Percentiles rank a stretch among this genome's conserved stretches.
Conservation (phyloP, 2,329 filamentous ascomycete species). For the Mariannaea sp. region DNA sequence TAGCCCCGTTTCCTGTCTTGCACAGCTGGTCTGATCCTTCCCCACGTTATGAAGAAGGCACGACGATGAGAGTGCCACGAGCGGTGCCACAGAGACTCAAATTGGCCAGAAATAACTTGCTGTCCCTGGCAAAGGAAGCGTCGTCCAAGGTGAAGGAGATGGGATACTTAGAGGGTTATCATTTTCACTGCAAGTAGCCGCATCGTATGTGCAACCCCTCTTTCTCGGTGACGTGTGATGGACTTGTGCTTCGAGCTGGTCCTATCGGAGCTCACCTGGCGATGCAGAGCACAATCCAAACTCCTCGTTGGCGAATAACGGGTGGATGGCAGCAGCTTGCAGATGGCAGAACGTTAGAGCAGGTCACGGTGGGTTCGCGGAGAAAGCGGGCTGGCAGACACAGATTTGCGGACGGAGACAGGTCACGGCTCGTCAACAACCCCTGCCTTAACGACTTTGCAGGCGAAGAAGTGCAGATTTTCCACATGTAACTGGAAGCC, state of each 20-base stretch:
- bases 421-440: neutral
- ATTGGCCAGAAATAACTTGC: neutral
- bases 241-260: neutral
- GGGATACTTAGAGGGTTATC: conserved; percentile 12
- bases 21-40: neutral
- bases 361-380: conserved; percentile 29
- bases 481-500: conserved; percentile 14
- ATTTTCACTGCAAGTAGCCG: conserved; percentile 12
- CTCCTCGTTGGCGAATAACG: neutral
- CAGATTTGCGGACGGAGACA: conserved; percentile 7
- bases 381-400: conserved; percentile 12
- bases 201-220: conserved; percentile 10
- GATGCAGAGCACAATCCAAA: neutral
- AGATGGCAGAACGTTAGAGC: conserved; percentile 28
- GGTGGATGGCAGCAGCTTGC: conserved; percentile 24
- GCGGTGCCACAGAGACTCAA: neutral
- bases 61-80: neutral
- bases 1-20: conserved; percentile 7
- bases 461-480: conserved; percentile 11
- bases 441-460: neutral
- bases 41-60: neutral
- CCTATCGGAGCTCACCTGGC: neutral
- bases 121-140: conserved; percentile 4
- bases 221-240: conserved; percentile 4
- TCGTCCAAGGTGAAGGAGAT: neutral